These are phyloP conservation scores for Chrysanthemum lavandulifolium DNA, from an alignment of 129 eudicot species.

Conservation along the genomic window DNA sequence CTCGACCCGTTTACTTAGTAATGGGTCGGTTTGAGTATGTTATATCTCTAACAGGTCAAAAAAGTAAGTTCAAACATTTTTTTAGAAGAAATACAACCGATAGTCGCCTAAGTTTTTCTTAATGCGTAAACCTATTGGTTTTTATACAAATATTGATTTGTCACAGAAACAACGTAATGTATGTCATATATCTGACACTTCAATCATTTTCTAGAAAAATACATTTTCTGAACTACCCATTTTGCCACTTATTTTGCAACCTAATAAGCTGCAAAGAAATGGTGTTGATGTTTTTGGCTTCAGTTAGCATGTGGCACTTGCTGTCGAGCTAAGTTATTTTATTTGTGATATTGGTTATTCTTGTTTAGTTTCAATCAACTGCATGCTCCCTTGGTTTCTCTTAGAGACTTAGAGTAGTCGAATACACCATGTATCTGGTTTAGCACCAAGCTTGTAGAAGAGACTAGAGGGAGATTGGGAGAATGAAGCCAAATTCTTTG, in stretches of 20 bases:
- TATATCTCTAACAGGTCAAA: not conserved
- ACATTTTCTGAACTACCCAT: not conserved
- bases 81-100: too few species aligned
- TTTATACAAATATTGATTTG: too few species aligned
- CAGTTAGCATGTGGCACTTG: not conserved
- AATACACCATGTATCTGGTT: not conserved
- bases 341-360: not conserved
- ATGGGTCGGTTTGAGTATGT: too few species aligned
- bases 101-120: too few species aligned
- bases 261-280: not conserved
- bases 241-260: not conserved
- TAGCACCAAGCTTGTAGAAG: too few species aligned
- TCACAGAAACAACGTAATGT: not conserved
- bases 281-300: not conserved
- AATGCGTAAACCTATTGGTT: too few species aligned
- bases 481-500: constrained; percentile 2
- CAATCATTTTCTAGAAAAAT: not conserved
- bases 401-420: not conserved
- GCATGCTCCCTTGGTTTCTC: not conserved
- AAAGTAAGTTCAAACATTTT: too few species aligned
- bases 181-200: not conserved
- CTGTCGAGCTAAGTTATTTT: not conserved
- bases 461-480: not conserved
- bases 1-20: too few species aligned
- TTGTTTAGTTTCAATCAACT: not conserved